These are phyloP conservation scores for Monilinia fructicola DNA, from an alignment of 2,329 filamentous ascomycete genomes.

Conservation along the genomic window DNA sequence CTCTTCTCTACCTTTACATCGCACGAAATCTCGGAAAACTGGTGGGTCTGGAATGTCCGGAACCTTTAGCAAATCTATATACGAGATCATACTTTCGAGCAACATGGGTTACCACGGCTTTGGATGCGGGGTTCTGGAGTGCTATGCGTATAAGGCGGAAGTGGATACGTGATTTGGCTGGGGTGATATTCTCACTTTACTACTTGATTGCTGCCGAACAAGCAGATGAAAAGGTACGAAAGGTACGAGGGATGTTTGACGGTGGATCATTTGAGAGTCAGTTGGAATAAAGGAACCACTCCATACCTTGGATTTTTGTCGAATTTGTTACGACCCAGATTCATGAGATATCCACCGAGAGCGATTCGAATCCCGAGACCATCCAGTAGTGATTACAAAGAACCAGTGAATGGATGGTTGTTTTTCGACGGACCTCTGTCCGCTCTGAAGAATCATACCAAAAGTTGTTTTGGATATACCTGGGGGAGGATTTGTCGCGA, in stretches of 20 bases:
- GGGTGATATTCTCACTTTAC: constrained; percentile 81
- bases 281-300: constrained; percentile 92
- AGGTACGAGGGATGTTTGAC: constrained; percentile 82
- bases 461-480: constrained; percentile 86
- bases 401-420: constrained; percentile 82
- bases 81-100: constrained; percentile 89
- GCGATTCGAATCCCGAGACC: constrained; percentile 83
- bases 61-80: constrained; percentile 93
- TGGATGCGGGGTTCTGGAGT: constrained; percentile 98
- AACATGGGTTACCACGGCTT: constrained; percentile 91
- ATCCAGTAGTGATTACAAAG: constrained; percentile 73
- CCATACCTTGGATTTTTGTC: constrained; percentile 78
- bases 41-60: constrained; percentile 84
- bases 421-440: constrained; percentile 89
- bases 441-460: constrained; percentile 71
- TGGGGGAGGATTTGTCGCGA: constrained; percentile 92
- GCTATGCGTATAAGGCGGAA: constrained; percentile 86
- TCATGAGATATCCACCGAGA: constrained; percentile 78
- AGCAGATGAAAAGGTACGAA: constrained; percentile 94
- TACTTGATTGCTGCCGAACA: constrained; percentile 91
- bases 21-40: constrained; percentile 92
- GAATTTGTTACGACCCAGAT: constrained; percentile 69
- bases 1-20: constrained; percentile 87
- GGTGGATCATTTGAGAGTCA: constrained; percentile 84
- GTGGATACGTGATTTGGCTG: constrained; percentile 78